Conservation (phyloP, 768 basidiomycete species). For the Tylopilus balloui region DNA sequence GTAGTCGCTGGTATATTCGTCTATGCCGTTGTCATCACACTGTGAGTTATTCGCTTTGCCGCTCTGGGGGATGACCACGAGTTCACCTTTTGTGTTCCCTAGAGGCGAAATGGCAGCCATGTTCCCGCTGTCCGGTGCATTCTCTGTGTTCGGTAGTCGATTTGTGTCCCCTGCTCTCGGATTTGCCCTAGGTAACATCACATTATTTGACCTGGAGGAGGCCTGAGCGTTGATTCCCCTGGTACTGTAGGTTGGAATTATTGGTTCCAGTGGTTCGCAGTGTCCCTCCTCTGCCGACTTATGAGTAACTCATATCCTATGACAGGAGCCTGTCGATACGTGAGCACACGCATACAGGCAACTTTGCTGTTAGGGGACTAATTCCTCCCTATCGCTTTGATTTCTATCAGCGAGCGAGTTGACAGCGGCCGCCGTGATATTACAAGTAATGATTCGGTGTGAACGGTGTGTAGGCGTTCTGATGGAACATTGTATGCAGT, state of each 20-base stretch:
- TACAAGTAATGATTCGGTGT: conserved; percentile 32
- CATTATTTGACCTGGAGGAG: neutral
- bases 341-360: conserved; percentile 15
- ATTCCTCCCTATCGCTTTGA: conserved; percentile 10
- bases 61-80: neutral
- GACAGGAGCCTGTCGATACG: conserved; percentile 39
- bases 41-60: conserved; percentile 33
- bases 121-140: conserved; percentile 59
- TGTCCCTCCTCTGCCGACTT: neutral
- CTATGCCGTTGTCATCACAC: conserved; percentile 56
- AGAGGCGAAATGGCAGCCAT: conserved; percentile 66
- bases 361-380: neutral
- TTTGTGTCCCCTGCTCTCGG: conserved; percentile 60
- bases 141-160: conserved; percentile 52
- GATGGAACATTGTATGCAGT: conserved; percentile 16
- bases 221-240: neutral
- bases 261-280: conserved; percentile 45
- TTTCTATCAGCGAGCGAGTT: conserved; percentile 46
- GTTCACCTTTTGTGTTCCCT: neutral
- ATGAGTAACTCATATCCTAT: neutral
- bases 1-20: conserved; percentile 55
- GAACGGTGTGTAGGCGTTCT: neutral
- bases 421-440: conserved; percentile 52
- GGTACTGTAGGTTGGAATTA: conserved; percentile 48
- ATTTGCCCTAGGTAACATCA: conserved; percentile 45